A percentile compares a stretch with the other conserved stretches of the same genome.
phyloP scores from a whole-genome alignment of 1,284 basidiomycete species.

The Trichosporon faecale region DNA sequence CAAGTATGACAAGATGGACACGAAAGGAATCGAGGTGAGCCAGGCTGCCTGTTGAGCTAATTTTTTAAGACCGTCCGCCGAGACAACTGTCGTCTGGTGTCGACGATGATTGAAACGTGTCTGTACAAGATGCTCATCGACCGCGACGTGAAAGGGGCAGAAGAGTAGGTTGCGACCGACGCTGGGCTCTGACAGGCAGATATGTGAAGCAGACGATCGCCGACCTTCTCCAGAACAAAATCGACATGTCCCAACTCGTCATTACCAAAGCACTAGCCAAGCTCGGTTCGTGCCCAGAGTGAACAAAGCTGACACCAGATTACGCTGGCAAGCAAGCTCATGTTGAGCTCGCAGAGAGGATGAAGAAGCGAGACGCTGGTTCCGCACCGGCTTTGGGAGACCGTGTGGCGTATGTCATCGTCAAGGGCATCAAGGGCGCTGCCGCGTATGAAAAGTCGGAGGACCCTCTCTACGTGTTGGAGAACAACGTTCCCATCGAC shows the following conservation, averaged over 20 bases:
- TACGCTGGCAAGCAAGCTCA: conserved; percentile 78
- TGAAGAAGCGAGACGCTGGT: conserved; percentile 90
- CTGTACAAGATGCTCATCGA: conserved; percentile 95
- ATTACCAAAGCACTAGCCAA: conserved; percentile 95
- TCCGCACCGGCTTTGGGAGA: conserved; percentile 91
- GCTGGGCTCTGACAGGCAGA: conserved; percentile 54
- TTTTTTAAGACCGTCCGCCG: conserved; percentile 76
- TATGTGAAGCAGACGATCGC: conserved; percentile 90
- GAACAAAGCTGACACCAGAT: conserved; percentile 21
- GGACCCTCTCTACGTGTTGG: conserved; percentile 89
- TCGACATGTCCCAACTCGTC: conserved; percentile 96
- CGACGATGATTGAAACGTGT: conserved; percentile 93
- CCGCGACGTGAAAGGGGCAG: conserved; percentile 83
- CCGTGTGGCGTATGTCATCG: conserved; percentile 94
- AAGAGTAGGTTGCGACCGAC: conserved; percentile 61
- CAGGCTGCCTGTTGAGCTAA: neutral
- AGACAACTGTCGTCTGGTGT: conserved; percentile 92
- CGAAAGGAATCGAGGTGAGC: conserved; percentile 91
- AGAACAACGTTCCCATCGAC: conserved; percentile 94
- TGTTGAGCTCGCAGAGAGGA: conserved; percentile 86
- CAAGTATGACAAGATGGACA: conserved; percentile 97
- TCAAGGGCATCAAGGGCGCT: conserved; percentile 91
- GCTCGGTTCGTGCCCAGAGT: conserved; percentile 57
- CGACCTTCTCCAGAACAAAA: conserved; percentile 87
- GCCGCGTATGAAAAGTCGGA: conserved; percentile 98